phyloP scores from a whole-genome alignment of 2,329 filamentous ascomycete species.

The Cordyceps farinosa region DNA sequence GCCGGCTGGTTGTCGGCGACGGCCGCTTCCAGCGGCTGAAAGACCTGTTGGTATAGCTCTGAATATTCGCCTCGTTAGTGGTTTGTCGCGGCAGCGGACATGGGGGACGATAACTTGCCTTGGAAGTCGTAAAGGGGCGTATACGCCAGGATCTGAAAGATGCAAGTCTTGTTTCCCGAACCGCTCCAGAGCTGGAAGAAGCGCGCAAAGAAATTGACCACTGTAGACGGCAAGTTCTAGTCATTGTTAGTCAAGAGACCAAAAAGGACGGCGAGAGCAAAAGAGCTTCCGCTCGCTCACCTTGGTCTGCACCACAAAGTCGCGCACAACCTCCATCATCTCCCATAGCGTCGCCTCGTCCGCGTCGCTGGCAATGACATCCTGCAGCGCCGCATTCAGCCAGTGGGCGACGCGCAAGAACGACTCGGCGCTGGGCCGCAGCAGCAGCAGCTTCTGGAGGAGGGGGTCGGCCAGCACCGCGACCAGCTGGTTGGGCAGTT shows the following conservation, averaged over 20 bases:
- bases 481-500: constrained; percentile 77
- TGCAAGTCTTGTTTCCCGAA: constrained; percentile 44
- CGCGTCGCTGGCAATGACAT: constrained; percentile 50
- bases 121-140: constrained; percentile 53
- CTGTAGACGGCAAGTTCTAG: constrained; percentile 45
- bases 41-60: constrained; percentile 51
- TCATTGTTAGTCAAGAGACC: constrained; percentile 14
- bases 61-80: constrained; percentile 17
- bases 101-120: constrained; percentile 37
- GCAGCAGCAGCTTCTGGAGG: constrained; percentile 71
- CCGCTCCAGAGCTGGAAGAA: constrained; percentile 64
- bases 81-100: neutral
- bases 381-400: constrained; percentile 54
- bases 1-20: constrained; percentile 46
- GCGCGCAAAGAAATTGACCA: constrained; percentile 47
- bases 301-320: constrained; percentile 55
- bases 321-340: constrained; percentile 52
- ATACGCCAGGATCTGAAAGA: constrained; percentile 58
- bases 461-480: constrained; percentile 73
- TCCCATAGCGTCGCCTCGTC: constrained; percentile 49
- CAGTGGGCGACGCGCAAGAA: constrained; percentile 55
- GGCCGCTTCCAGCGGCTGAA: constrained; percentile 49
- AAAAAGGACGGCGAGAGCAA: neutral
- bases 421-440: constrained; percentile 53
- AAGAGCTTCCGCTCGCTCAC: constrained; percentile 32